Percentiles rank a stretch among this genome's conserved stretches.
These are phyloP conservation scores for Tulasnella sp. DNA, from an alignment of 768 basidiomycete species.

Conservation along the genomic window DNA sequence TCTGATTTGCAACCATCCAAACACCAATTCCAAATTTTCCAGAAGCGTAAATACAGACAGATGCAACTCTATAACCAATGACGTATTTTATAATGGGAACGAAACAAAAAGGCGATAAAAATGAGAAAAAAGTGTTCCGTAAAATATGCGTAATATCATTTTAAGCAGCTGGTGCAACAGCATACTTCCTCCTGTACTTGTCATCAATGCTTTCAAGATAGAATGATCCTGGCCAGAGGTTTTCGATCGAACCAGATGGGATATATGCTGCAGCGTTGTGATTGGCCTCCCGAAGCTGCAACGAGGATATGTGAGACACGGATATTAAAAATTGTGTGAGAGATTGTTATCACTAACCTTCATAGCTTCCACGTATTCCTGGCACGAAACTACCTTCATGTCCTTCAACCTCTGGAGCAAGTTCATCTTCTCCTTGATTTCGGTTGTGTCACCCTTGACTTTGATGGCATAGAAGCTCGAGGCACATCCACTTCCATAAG, in stretches of 20 bases:
- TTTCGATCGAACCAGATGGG: conserved; percentile 74
- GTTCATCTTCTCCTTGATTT: conserved; percentile 72
- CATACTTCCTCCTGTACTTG: conserved; percentile 87
- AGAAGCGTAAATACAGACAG: neutral
- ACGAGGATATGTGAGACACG: neutral
- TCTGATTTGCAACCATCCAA: too few species aligned
- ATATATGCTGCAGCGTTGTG: conserved; percentile 80
- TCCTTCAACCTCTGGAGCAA: conserved; percentile 59
- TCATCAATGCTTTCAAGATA: conserved; percentile 84
- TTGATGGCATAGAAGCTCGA: conserved; percentile 81
- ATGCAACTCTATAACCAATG: neutral
- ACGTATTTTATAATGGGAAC: neutral
- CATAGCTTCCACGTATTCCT: conserved; percentile 79
- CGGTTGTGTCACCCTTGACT: conserved; percentile 75
- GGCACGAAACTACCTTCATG: conserved; percentile 86
- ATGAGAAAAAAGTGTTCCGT: neutral
- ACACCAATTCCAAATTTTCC: neutral
- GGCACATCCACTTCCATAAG: conserved; percentile 95
- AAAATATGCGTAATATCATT: neutral
- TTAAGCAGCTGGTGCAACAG: conserved; percentile 30
- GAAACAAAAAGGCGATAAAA: neutral
- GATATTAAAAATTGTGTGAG: neutral
- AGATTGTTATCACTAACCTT: conserved; percentile 27
- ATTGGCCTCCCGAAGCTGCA: conserved; percentile 87
- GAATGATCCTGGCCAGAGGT: conserved; percentile 89